Percentiles rank a stretch among this genome's conserved stretches.
phyloP scores from a whole-genome alignment of 2,329 filamentous ascomycete genomes.

The Monosporascus cannonballus region DNA sequence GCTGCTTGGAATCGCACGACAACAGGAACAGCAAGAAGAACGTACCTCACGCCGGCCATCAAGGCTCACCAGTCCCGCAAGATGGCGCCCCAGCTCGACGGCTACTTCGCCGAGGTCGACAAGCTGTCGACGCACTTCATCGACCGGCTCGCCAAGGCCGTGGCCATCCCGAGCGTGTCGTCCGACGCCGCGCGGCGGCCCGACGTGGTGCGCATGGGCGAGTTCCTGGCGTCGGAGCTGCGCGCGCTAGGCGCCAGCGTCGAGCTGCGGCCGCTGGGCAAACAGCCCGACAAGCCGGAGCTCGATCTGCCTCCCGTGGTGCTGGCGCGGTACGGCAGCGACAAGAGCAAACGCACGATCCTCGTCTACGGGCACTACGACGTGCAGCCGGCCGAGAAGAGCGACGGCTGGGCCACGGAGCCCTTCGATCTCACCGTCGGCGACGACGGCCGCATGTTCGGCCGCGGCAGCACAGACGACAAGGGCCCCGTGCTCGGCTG shows the following conservation, averaged over 20 bases:
- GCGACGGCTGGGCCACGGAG: constrained; percentile 93
- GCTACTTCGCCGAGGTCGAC: constrained; percentile 91
- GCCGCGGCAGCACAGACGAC: constrained; percentile 92
- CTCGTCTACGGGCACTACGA: constrained; percentile 98
- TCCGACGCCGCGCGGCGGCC: constrained; percentile 81
- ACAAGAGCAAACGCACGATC: constrained; percentile 89
- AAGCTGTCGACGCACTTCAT: constrained; percentile 74
- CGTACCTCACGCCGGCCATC: constrained; percentile 48
- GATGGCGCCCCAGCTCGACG: constrained; percentile 87
- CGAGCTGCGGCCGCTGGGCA: constrained; percentile 79
- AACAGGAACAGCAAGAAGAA: constrained; percentile 18
- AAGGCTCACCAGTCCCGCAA: constrained; percentile 57
- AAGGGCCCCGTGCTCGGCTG: constrained; percentile 96
- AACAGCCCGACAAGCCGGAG: constrained; percentile 85
- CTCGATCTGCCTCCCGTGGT: constrained; percentile 91
- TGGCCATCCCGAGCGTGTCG: constrained; percentile 92
- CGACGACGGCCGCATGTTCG: constrained; percentile 91
- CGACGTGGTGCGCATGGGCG: constrained; percentile 94
- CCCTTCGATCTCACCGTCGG: constrained; percentile 86
- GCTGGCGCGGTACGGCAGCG: constrained; percentile 84
- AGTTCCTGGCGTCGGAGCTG: constrained; percentile 82
- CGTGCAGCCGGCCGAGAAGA: constrained; percentile 88
- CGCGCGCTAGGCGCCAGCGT: constrained; percentile 79
- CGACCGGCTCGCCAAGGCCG: constrained; percentile 81
- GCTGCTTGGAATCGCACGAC: background rate